Conservation (phyloP, 306 rosid genomes). For the Albizia julibrissin region DNA sequence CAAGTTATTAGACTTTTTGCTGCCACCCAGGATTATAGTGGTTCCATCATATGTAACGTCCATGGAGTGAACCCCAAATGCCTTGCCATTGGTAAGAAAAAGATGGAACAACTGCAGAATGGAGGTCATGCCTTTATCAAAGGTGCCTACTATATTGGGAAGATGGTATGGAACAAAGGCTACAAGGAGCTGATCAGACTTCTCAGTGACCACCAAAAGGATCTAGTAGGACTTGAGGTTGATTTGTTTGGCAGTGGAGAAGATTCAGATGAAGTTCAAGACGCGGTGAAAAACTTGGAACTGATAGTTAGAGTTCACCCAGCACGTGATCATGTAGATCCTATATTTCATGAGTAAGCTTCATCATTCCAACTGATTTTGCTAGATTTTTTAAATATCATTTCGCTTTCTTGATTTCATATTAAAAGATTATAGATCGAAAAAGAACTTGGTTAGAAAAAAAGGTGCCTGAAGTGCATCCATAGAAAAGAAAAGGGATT, state of each 20-base stretch:
- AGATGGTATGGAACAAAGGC: conserved; percentile 97
- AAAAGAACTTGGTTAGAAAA: background rate
- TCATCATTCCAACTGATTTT: background rate
- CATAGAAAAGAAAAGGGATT: conserved; percentile 18
- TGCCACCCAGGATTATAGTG: conserved; percentile 87
- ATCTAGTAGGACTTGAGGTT: conserved; percentile 67
- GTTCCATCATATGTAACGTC: conserved; percentile 79
- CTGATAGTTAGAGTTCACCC: conserved; percentile 71
- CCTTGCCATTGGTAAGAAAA: conserved; percentile 75
- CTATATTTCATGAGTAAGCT: conserved; percentile 83
- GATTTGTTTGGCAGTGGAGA: conserved; percentile 95
- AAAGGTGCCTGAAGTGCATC: conserved; percentile 14
- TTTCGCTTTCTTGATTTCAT: conserved; percentile 21
- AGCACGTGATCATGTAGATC: conserved; percentile 85
- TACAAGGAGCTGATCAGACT: conserved; percentile 84
- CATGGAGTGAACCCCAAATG: conserved; percentile 97
- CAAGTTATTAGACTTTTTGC: conserved; percentile 96
- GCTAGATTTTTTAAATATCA: background rate
- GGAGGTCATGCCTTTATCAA: conserved; percentile 64
- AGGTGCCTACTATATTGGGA: conserved; percentile 93
- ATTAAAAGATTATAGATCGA: background rate
- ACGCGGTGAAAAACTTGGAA: conserved; percentile 69
- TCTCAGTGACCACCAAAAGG: conserved; percentile 66
- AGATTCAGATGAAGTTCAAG: conserved; percentile 69
- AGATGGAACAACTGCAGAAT: conserved; percentile 62